Evolutionary conservation across 2,329 filamentous ascomycete genomes (phyloP).

Genomic region (Fusarium setosum): DNA sequence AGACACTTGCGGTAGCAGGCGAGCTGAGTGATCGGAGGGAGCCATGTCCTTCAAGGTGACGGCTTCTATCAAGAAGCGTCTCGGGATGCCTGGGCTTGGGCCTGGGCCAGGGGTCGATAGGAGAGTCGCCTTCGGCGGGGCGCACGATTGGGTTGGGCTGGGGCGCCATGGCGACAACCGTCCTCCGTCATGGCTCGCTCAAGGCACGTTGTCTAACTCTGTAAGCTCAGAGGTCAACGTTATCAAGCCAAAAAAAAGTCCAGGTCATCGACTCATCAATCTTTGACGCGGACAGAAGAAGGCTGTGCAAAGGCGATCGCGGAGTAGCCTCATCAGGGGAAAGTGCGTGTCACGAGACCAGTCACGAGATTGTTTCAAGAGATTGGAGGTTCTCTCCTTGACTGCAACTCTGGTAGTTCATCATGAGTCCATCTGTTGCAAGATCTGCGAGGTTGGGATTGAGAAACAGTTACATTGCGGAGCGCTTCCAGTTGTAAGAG

Average conservation of each 20-base stretch:
- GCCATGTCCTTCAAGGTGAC: neutral
- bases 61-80: constrained; percentile 19
- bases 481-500: too few species aligned
- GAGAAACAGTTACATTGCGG: too few species aligned
- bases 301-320: constrained; percentile 14
- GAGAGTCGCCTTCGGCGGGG: constrained; percentile 14
- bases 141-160: constrained; percentile 22
- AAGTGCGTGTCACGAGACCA: too few species aligned
- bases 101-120: constrained; percentile 23
- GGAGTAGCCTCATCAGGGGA: constrained; percentile 6
- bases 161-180: constrained; percentile 24
- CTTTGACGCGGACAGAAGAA: constrained; percentile 1
- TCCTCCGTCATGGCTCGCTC: constrained; percentile 31
- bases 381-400: neutral
- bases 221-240: constrained; percentile 31
- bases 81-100: constrained; percentile 16
- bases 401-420: too few species aligned
- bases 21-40: constrained; percentile 5
- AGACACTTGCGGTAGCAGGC: neutral
- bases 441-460: too few species aligned
- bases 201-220: constrained; percentile 33
- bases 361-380: constrained; percentile 19
- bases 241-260: constrained; percentile 17
- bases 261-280: constrained; percentile 9
- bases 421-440: too few species aligned